phyloP scores from a whole-genome alignment of 2,329 filamentous ascomycete genomes.

The Phaeoacremonium minimum region DNA sequence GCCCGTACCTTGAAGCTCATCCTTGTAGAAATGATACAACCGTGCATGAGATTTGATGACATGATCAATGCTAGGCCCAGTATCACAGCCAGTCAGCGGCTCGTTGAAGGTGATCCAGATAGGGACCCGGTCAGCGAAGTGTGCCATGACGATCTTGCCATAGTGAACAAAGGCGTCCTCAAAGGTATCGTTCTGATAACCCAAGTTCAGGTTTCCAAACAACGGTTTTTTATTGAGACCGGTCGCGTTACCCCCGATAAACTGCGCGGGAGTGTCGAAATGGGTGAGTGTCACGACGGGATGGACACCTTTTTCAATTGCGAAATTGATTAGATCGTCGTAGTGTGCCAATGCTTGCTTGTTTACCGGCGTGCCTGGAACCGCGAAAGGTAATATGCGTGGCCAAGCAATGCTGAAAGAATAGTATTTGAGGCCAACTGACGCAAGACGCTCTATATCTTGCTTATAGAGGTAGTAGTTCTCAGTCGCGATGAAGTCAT shows the following conservation, averaged over 20 bases:
- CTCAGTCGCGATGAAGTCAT: conserved; percentile 6
- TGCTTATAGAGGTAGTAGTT: conserved; percentile 9
- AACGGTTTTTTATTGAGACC: conserved; percentile 7
- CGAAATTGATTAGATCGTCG: conserved; percentile 8
- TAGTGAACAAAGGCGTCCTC: conserved; percentile 7
- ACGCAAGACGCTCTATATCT: conserved; percentile 7
- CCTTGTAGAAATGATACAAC: conserved; percentile 49
- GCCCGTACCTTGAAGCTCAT: conserved; percentile 45
- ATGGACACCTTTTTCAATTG: conserved; percentile 6
- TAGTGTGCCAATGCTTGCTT: conserved; percentile 8
- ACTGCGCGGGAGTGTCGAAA: conserved; percentile 8
- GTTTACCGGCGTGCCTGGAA: conserved; percentile 6
- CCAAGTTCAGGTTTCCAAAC: too few species aligned
- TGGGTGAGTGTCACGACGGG: conserved; percentile 6
- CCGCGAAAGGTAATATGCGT: conserved; percentile 7
- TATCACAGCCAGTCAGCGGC: conserved; percentile 5
- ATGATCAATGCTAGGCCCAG: conserved; percentile 28
- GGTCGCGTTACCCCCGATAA: conserved; percentile 6
- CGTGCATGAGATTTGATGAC: conserved; percentile 44
- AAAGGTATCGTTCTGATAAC: too few species aligned
- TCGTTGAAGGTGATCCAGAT: conserved; percentile 8
- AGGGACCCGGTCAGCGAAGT: conserved; percentile 6
- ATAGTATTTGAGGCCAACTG: conserved; percentile 8
- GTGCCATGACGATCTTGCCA: conserved; percentile 4
- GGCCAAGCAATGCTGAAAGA: conserved; percentile 8